phyloP scores from a whole-genome alignment of 1,139 yeast genomes.

The Geotrichum bryndzae region DNA sequence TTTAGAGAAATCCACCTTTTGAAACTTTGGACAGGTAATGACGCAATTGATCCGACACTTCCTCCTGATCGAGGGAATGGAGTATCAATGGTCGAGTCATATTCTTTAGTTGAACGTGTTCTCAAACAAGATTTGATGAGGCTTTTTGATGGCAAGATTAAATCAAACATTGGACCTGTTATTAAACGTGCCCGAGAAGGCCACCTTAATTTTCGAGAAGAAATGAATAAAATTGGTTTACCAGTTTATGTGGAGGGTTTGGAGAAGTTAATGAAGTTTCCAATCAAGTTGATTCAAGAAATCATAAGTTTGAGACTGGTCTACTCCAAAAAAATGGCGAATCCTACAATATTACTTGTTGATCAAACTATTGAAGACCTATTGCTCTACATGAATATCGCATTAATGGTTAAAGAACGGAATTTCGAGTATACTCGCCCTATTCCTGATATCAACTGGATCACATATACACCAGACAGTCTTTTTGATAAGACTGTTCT shows the following conservation, averaged over 20 bases:
- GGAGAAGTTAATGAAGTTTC: constrained; percentile 64
- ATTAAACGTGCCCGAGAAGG: constrained; percentile 73
- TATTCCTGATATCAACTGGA: constrained; percentile 61
- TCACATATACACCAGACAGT: constrained; percentile 58
- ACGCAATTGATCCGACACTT: constrained; percentile 56
- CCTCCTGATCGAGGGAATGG: constrained; percentile 26
- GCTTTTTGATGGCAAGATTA: constrained; percentile 53
- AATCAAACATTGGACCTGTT: constrained; percentile 60
- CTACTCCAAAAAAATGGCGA: constrained; percentile 71
- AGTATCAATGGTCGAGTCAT: constrained; percentile 17
- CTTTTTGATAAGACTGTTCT: constrained; percentile 68
- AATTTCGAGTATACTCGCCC: constrained; percentile 62
- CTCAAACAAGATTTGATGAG: constrained; percentile 78
- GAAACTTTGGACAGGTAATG: constrained; percentile 72
- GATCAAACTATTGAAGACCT: constrained; percentile 91
- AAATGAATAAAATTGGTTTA: constrained; percentile 62
- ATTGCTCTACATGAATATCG: constrained; percentile 66
- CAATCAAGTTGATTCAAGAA: constrained; percentile 75
- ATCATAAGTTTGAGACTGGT: constrained; percentile 67
- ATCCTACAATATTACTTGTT: constrained; percentile 93
- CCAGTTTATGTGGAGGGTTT: constrained; percentile 70
- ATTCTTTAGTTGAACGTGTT: constrained; percentile 73
- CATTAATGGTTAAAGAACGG: constrained; percentile 69
- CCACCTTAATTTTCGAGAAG: constrained; percentile 54
- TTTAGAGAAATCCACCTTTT: constrained; percentile 52